These are phyloP conservation scores for Puccinia triticina DNA, from an alignment of 1,284 basidiomycete genomes.

Conservation along the genomic window DNA sequence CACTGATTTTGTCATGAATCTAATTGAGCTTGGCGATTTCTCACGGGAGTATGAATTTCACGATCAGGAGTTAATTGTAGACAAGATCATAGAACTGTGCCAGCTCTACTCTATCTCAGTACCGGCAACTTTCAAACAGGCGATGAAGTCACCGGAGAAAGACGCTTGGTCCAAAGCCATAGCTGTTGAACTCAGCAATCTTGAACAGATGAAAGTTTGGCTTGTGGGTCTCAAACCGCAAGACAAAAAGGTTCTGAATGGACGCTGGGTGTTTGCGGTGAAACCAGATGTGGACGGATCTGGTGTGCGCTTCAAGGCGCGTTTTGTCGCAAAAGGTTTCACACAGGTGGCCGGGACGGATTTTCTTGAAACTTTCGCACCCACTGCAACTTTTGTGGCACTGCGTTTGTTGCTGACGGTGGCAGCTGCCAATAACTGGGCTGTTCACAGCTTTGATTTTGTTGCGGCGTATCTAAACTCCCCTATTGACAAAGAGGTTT, in stretches of 20 bases:
- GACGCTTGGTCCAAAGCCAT: constrained; percentile 1
- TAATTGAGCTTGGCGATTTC: not conserved
- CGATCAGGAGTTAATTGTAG: constrained; percentile 1
- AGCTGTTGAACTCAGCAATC: not conserved
- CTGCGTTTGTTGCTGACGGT: not conserved
- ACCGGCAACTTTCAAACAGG: not conserved
- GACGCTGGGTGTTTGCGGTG: constrained; percentile 43
- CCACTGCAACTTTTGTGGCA: constrained; percentile 34
- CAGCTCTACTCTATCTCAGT: not conserved
- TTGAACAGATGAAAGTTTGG: constrained; percentile 31
- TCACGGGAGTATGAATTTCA: not conserved
- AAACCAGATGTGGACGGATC: constrained; percentile 6
- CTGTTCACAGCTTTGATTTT: constrained; percentile 21
- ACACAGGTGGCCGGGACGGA: not conserved
- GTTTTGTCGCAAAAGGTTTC: constrained; percentile 23
- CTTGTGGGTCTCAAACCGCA: not conserved
- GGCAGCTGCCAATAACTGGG: not conserved
- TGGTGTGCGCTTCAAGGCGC: not conserved
- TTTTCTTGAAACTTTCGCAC: constrained; percentile 23
- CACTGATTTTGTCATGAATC: not conserved
- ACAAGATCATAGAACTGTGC: not conserved
- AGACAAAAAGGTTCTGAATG: not conserved
- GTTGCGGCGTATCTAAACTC: constrained; percentile 29
- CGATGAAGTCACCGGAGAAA: not conserved
- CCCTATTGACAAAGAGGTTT: constrained; percentile 13